Percentiles rank a stretch among this genome's conserved stretches.
Conservation (phyloP, 2,329 filamentous ascomycete species). For the Aureobasidium lini region DNA sequence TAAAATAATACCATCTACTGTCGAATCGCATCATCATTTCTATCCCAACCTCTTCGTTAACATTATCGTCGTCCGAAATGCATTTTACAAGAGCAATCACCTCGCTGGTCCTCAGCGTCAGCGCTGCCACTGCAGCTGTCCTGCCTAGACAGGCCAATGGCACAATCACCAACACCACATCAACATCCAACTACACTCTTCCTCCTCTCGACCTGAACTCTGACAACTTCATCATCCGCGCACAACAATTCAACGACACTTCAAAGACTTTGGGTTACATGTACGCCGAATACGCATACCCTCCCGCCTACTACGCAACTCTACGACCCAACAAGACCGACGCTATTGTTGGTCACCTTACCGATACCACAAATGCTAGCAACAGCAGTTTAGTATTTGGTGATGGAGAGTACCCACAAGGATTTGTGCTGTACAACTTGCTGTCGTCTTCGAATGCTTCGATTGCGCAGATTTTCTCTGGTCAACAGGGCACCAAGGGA, state of each 20-base stretch:
- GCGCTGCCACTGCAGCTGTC: background rate
- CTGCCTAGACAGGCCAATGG: background rate
- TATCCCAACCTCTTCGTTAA: background rate
- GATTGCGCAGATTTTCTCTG: constrained; percentile 16
- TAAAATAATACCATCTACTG: background rate
- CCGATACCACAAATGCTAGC: constrained; percentile 14
- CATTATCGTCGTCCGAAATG: background rate
- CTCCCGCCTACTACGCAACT: constrained; percentile 15
- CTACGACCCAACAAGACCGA: constrained; percentile 9
- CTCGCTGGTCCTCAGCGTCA: background rate
- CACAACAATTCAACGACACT: constrained; percentile 10
- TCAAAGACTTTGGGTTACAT: constrained; percentile 17
- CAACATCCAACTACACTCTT: background rate
- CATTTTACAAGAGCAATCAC: background rate
- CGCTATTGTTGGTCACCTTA: constrained; percentile 15
- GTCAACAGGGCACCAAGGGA: constrained; percentile 15
- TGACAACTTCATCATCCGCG: constrained; percentile 16
- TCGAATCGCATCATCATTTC: background rate
- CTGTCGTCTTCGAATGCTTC: constrained; percentile 7
- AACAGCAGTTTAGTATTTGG: constrained; percentile 14
- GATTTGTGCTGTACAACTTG: constrained; percentile 14
- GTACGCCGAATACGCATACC: constrained; percentile 16
- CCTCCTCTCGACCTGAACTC: background rate
- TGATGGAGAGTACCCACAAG: background rate
- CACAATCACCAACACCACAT: background rate